Base-by-base conservation (phyloP, 2,329 filamentous ascomycete species). In the Aspergillus novofumigatus region DNA sequence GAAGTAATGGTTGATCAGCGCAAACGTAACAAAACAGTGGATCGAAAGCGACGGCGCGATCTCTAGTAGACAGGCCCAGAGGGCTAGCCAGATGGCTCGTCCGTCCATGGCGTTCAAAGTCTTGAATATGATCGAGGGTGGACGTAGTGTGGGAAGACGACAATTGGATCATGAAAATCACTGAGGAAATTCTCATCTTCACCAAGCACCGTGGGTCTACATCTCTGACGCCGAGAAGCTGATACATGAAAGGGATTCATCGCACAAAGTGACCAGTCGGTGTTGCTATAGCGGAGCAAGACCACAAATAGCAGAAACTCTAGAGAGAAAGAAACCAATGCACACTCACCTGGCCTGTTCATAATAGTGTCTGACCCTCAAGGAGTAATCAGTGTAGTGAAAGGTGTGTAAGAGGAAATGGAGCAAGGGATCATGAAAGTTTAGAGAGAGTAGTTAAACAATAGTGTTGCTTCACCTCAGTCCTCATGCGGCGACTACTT, bases 321-420 rank as follows among this genome's bases (percentile, higher is more conserved):
- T 1, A 26, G 44, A 47, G 44, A 23, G 44, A 47, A 14, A 38
- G 21, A 26, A 47, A 9, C 9, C 20, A 63, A 63, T 61, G 70
- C 65, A 65, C 51, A 75, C 78, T 61, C 67, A 81, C 78, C 78
- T 79, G 75, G 75, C 68, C 75, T 73, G 74, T 81, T 80, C 78
- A 81, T 81, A 65, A 62, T 71, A 59, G 53, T 45, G 58, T 48
- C 45, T 54, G 44, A 56, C 53, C 59, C 55, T 58, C 29, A 52
- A 54, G 61, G 54, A 58, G 56, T 61, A 51, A 56, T 61, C 53
- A 32, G 49, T 51, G 59, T 58, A 55, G 44, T 54, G 21, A 41
- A 38, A 32, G 4, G 10, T 25, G 17, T 49, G 42, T 26, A 52
- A 55, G 21, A 17, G 52, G 29, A 49, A 14, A n/a, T 47, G 38